Evolutionary conservation across 129 eudicot species (phyloP).

Genomic region (Saposhnikovia divaricata): DNA sequence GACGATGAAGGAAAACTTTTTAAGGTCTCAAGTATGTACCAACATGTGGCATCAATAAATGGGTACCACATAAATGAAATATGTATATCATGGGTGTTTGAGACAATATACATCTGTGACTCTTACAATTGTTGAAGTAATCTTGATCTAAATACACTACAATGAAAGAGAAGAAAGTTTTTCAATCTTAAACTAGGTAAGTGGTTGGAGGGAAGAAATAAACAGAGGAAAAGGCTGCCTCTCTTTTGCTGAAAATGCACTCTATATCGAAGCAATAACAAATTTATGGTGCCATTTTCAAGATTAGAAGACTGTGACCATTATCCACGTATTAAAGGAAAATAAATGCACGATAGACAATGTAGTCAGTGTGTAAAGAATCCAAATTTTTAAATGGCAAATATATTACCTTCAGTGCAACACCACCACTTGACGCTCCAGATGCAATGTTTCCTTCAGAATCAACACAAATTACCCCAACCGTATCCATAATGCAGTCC

Average conservation of each 20-base stretch:
- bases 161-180: too few species aligned
- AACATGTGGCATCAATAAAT: not conserved
- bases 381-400: not conserved
- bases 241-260: not conserved
- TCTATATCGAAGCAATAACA: not conserved
- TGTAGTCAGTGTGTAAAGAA: not conserved
- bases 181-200: too few species aligned
- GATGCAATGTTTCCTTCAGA: conserved; percentile 71
- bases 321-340: not conserved
- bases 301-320: not conserved
- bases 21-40: not conserved
- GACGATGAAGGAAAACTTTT: not conserved
- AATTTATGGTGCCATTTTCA: not conserved
- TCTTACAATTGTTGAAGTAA: too few species aligned
- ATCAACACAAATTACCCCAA: conserved; percentile 94
- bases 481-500: conserved; percentile 72
- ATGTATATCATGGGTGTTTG: not conserved
- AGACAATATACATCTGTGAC: not conserved
- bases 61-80: not conserved
- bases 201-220: not conserved
- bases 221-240: not conserved
- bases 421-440: conserved; percentile 98
- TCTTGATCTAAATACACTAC: too few species aligned
- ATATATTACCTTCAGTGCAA: conserved; percentile 75
- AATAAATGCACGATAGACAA: not conserved